A percentile compares a stretch with the other conserved stretches of the same genome.
phyloP scores from a whole-genome alignment of 164 flowering plant genomes.

The Annona cherimola region DNA sequence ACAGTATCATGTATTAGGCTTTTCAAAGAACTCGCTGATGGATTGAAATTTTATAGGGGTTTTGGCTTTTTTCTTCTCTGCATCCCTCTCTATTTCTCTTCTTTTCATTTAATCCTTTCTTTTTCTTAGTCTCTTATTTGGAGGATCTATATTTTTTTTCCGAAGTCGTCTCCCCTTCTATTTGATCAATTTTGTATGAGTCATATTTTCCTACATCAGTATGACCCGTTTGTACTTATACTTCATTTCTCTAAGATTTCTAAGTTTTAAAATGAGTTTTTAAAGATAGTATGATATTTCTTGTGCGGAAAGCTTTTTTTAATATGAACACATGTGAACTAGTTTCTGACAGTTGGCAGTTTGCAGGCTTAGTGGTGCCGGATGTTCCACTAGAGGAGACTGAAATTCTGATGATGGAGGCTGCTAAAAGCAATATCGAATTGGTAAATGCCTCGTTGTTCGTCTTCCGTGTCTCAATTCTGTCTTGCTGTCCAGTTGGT shows the following conservation, averaged over 20 bases:
- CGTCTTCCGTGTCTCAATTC: neutral
- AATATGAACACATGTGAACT: constrained; percentile 1
- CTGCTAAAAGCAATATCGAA: constrained; percentile 53
- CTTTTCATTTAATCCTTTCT: neutral
- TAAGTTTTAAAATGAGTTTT: no score
- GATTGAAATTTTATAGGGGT: no score
- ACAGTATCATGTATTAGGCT: no score
- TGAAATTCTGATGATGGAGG: constrained; percentile 60
- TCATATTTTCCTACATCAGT: no score
- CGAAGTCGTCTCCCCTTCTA: no score
- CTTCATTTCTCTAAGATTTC: no score
- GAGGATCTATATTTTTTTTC: neutral
- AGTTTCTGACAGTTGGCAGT: constrained; percentile 2
- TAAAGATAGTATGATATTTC: no score
- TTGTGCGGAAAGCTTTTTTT: no score
- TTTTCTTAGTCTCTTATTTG: neutral
- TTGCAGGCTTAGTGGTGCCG: constrained; percentile 87
- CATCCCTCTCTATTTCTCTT: neutral
- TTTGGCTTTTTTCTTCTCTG: neutral
- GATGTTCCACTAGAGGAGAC: constrained; percentile 98
- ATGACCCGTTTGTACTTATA: no score
- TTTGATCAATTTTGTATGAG: no score
- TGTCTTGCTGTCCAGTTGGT: neutral
- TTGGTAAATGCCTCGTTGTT: constrained; percentile 36
- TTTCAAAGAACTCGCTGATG: no score